Evolutionary conservation across 2,329 filamentous ascomycete genomes (phyloP).

Genomic region (Beauveria bassiana): DNA sequence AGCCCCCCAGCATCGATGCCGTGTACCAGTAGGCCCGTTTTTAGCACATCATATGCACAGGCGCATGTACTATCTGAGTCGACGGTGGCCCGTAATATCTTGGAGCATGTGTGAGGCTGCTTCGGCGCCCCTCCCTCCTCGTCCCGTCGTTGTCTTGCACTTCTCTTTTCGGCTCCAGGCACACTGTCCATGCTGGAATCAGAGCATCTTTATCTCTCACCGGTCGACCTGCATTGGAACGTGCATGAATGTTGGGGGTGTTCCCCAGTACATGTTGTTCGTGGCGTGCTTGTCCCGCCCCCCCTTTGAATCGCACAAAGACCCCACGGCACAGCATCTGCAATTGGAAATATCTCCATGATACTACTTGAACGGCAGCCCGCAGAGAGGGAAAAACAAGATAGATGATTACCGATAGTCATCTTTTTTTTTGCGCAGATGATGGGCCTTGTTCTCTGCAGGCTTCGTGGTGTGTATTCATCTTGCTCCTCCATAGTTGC

Average conservation of each 20-base stretch:
- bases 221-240: not conserved
- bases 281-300: not conserved
- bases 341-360: conserved; percentile 1
- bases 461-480: no score
- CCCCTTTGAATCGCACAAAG: not conserved
- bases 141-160: not conserved
- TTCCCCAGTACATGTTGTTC: not conserved
- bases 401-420: no score
- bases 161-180: not conserved
- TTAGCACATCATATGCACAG: conserved; percentile 1
- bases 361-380: no score
- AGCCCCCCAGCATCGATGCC: not conserved
- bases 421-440: not conserved
- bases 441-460: not conserved
- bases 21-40: not conserved
- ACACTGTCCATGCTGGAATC: not conserved
- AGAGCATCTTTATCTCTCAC: not conserved
- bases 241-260: not conserved
- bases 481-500: not conserved
- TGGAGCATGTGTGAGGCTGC: not conserved
- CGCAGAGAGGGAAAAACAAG: no score
- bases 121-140: not conserved
- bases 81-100: not conserved
- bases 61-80: not conserved
- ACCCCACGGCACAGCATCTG: not conserved